Evolutionary conservation across 2,329 filamentous ascomycete species (phyloP).

Genomic region (Ascocoryne sarcoides): DNA sequence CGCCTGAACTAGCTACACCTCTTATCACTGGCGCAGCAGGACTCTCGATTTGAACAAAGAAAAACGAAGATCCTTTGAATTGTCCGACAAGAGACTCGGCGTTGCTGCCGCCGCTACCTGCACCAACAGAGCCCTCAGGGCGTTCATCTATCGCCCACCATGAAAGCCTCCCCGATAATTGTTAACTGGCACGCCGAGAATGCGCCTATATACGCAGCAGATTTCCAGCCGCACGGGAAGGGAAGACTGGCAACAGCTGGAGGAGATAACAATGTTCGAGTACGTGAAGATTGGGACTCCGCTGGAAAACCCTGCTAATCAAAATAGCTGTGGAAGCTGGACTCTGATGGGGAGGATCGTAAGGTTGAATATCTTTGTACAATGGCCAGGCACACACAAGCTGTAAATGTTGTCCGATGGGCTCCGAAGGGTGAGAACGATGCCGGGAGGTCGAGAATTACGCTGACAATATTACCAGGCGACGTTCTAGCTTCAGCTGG

Average conservation of each 20-base stretch:
- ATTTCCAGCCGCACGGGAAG: conserved; percentile 90
- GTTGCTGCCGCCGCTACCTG: conserved; percentile 10
- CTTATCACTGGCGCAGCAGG: too few relatives aligned
- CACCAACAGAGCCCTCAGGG: conserved; percentile 5
- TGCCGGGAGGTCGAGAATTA: background rate
- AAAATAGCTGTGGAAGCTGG: conserved; percentile 78
- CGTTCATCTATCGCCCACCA: conserved; percentile 32
- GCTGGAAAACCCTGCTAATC: background rate
- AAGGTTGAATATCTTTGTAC: conserved; percentile 90
- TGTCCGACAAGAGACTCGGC: background rate
- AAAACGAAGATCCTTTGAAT: too few relatives aligned
- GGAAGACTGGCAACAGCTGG: conserved; percentile 87
- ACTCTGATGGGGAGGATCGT: conserved; percentile 73
- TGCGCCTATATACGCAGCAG: conserved; percentile 91
- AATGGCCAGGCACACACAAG: conserved; percentile 86
- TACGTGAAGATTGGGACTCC: conserved; percentile 34
- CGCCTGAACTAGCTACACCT: too few relatives aligned
- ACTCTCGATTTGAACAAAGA: too few relatives aligned
- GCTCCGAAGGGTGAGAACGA: conserved; percentile 69
- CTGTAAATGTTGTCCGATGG: conserved; percentile 96
- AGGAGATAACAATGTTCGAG: conserved; percentile 92
- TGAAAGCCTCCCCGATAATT: conserved; percentile 95
- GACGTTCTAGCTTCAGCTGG: conserved; percentile 91
- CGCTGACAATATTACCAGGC: conserved; percentile 41
- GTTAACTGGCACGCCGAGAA: conserved; percentile 99